Base-by-base conservation (phyloP, 805 yeast genomes). In the Kuraishia borneana region DNA sequence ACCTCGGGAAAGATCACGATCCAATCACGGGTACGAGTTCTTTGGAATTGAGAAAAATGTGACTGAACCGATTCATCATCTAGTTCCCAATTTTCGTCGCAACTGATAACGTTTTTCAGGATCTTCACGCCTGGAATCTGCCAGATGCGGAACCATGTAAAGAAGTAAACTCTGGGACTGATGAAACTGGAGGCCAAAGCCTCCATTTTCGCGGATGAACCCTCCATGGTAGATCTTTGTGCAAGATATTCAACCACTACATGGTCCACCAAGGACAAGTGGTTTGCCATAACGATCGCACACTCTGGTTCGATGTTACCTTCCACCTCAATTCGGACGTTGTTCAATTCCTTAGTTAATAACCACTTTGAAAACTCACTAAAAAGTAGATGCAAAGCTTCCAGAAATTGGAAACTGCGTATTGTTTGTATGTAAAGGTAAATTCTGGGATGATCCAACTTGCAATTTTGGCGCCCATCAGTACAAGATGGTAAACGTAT, bases 1-100 rank as follows among this genome's bases (percentile, higher is more conserved):
- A 83, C 95, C 53, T 88, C 96, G 0, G 96, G 96, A 43, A 87
- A 87, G 6, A 83, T 42, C 1, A 77, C 74, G 0, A 85, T 44
- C 83, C 94, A 76, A 42, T 71, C 68, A 19, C 60, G 61, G n/a
- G 44, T 48, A 23, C 52, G 63, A 2, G 63, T 61, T n/a, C 41
- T 44, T 4, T 61, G 21, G 16, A 65, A 45, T 16, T 51, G 45
- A 6, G 52, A 50, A 39, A 71, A 68, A 18, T 62, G 48, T 34
- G 50, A 35, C 37, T 47, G 42, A 47, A 57, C 49, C 27, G 61
- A 51, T 35, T 49, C 52, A 22, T 55, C 39, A 43, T 68, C 70
- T 22, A 74, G 48, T 41, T 67, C 71, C 81, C 83, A 74, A 45
- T 83, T 83, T 42, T 83, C 94, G 48, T 82, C 87, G 30, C 70